These are phyloP conservation scores for Cryptosporidium viatorum DNA, from an alignment of 169 alveolate genomes.

Conservation along the genomic window DNA sequence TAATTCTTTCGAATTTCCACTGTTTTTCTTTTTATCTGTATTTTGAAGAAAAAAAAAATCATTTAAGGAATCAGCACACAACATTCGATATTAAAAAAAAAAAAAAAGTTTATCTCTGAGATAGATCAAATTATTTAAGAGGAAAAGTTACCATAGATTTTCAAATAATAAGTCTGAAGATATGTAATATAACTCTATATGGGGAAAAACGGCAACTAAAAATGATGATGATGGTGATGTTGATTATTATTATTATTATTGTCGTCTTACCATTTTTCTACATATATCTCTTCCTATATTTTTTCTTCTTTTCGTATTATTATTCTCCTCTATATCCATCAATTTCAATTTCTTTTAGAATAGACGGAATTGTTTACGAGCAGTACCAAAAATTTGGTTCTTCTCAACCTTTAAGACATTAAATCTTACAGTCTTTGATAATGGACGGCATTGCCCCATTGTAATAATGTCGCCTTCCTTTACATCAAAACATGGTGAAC, in stretches of 20 bases:
- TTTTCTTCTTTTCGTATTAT: background rate
- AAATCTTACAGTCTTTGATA: slow-evolving; percentile 99
- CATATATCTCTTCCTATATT: background rate
- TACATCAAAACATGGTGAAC: slow-evolving; percentile 98
- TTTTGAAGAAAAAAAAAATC: no score
- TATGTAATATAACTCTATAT: background rate
- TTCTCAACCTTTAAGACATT: slow-evolving; percentile 97
- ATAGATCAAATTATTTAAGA: no score
- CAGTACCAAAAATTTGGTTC: slow-evolving; percentile 97
- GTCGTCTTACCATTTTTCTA: background rate
- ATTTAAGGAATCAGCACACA: no score
- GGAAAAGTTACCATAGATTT: background rate
- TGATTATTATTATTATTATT: no score
- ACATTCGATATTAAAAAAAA: no score
- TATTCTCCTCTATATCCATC: background rate
- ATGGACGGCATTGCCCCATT: slow-evolving; percentile 99
- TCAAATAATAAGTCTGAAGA: background rate
- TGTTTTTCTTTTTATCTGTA: no score
- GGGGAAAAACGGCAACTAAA: background rate
- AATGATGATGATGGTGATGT: no score
- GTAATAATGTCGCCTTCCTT: slow-evolving; percentile 99
- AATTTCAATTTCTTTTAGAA: slow-evolving; percentile 83
- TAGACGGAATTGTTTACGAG: slow-evolving; percentile 97
- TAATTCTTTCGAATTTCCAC: no score
- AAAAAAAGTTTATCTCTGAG: no score